Conservation (phyloP, 83 land plant species). For the Picea abies region DNA sequence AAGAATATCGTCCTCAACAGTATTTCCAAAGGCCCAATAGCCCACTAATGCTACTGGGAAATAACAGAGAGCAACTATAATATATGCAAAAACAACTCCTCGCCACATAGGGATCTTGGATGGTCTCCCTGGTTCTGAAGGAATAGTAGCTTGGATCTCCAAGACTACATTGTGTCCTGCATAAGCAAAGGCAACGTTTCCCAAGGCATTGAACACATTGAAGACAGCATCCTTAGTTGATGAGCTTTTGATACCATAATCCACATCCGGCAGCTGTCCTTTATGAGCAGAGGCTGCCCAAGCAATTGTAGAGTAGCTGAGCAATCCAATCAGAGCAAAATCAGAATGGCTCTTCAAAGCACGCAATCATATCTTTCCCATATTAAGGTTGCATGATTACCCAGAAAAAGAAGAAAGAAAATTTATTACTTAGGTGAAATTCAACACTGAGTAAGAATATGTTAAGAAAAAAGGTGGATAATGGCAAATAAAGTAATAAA, state of each 20-base stretch:
- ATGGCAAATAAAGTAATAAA: no score
- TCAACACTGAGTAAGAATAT: no score
- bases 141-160: conserved; percentile 22
- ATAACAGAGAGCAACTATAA: no score
- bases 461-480: no score
- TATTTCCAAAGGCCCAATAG: no score
- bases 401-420: no score
- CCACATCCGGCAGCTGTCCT: conserved; percentile 44
- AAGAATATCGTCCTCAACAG: conserved; percentile 52
- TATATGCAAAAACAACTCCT: conserved; percentile 30
- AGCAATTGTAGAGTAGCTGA: conserved; percentile 85
- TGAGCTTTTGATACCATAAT: conserved; percentile 31
- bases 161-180: conserved; percentile 94
- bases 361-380: no score
- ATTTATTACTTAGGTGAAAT: no score
- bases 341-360: no score
- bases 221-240: conserved; percentile 54
- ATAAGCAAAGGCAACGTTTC: conserved; percentile 85
- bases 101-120: conserved; percentile 93
- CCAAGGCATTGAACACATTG: conserved; percentile 69
- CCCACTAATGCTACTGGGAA: no score
- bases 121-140: conserved; percentile 77
- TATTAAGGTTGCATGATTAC: no score
- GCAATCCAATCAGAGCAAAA: neutral
- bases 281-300: conserved; percentile 76